Base-by-base conservation (phyloP, 495 filamentous ascomycete genomes). In the Podospora sp. region DNA sequence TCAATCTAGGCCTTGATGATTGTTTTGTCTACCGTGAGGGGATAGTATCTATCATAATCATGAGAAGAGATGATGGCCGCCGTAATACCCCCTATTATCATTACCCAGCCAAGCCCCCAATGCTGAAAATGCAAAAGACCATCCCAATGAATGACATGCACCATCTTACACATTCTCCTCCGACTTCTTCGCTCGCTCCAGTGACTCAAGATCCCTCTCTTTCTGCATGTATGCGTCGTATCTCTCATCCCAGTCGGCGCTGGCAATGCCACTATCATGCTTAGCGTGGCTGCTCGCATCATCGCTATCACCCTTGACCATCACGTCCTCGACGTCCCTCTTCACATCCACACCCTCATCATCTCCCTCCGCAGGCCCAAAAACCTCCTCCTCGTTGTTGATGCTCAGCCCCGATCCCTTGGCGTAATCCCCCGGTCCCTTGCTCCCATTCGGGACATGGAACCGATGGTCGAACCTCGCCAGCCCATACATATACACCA, bases 381-480 rank as follows among this genome's bases (percentile, higher is more conserved):
- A 64, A 16, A 64, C 62, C 2, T 64, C 62, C 46, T 64, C 62
- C 46, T 64, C 62, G 6, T 29, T 11, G 22, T 64, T 64, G 18
- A 64, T 25, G 46, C 12, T 57, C 25, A 65, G 6, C 25, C 49
- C 12, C 9, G 14, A 26, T 5, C 61, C 61, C 51, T 25, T 33
- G 16, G 50, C 12, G 24, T 65, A 65, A 20, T 65, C 50, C 14
- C 62, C 62, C 26, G 62, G 62, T 1, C 51, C 26, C 50, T 22
- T 25, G 40, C 71, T 70, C 20, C 80, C 81, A 63, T 86, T 74
- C 0, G 89, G 89, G 21, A 96, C 78, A 66, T 86, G 81, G 75
- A 96, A 96, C 3, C 89, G 82, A 67, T 80, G 82, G 70, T 97
- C 93, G 46, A 94, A 84, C 27, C 92, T 82, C 12, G 78, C 77